Base-by-base conservation (phyloP, 2,329 filamentous ascomycete genomes). In the Fusarium sp. region DNA sequence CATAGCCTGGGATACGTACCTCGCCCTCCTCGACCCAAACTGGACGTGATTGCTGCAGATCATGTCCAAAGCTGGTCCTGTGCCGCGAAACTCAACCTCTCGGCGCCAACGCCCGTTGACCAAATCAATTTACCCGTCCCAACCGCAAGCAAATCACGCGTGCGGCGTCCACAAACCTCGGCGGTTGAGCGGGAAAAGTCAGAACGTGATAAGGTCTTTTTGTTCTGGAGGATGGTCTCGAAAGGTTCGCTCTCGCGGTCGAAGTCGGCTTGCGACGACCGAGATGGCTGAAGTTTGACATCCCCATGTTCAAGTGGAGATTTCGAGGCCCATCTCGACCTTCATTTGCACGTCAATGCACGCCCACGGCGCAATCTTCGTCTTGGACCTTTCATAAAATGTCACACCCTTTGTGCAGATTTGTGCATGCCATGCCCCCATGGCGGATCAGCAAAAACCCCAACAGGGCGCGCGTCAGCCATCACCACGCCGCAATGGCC, bases 261-360 rank as follows among this genome's bases (percentile, higher is more conserved):
- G 35, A 65, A 63, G 20, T 63, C 40, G 61, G 42, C 52, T 50
- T 35, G 31, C 40, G 54, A 33, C 40, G 42, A 29, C 61, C 33
- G 42, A 68, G 50, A 33, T 54, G 60, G 56, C 52, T 69, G 70
- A 59, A 50, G 27, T 35, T 16, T 56, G 60, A 54, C 16, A 52
- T 47, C 16, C 40, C 36, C 52, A 63, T 65, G 59, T 33, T 47
- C 36, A 59, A 68, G 72, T 74, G 71, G 72, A 54, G 52, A 59
- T 33, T 59, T 47, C 57, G 25, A 64, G 50, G 42, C 61, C 47
- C 61, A 57, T 60, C 38, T 31, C 63, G 60, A 50, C 50, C 50
- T 70, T 74, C 66, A 75, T 74, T 74, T 75, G 63, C 45, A 27
- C 14, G 60, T 74, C 72, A 74, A 74, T 74, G 73, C 72, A 68